Evolutionary conservation across 75 land plant species (phyloP), one percentile per base, ranked within the genome.

Genomic region (Picea glauca): DNA sequence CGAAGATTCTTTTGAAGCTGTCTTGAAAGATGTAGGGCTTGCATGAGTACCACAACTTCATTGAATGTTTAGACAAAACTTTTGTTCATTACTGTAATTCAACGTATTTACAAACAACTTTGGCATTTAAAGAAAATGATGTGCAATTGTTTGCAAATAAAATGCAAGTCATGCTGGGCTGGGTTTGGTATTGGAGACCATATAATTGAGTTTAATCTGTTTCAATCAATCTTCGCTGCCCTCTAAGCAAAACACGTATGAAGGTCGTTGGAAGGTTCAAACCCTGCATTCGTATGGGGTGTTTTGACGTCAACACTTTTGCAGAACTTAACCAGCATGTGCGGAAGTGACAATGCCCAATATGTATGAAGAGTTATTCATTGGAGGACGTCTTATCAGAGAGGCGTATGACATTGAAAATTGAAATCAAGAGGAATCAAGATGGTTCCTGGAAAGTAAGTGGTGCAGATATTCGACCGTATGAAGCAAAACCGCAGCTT

Each of bases 341-440:
- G 57, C 87, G 96, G 68, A 98, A 98, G 98, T 97, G 99, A 98
- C 99, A 97, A 62, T 97, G 99, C 60, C 99, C 99, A 12, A 88
- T 90, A 58, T 97, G 99, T 78, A 80, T 97, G 58, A 94, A 88
- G 83, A 97, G 94, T 78, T 97, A 97, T 78, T 84, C 94, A 14
- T 73, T 93, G 78, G 96, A 93, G 60, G 72, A 87, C 76, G 43
- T 40, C 43, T 66, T n/a, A 60, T 85, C 89, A 64, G 98, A 92
- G 32, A 83, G 84, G 77, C 80, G 80, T 66, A 38, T 82, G 15
- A 74, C 91, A 70, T 79, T 94, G 77, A 93, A 88, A 62, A 75
- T 93, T 58, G 91, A 90, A 63, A 90, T 94, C 4, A 91, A 88
- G 83, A 90, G 89, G 79, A 89, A 94, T 46, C 81, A 38, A 40